Evolutionary conservation across 2,329 filamentous ascomycete genomes (phyloP).

Genomic region (Diplocarpon rosae): DNA sequence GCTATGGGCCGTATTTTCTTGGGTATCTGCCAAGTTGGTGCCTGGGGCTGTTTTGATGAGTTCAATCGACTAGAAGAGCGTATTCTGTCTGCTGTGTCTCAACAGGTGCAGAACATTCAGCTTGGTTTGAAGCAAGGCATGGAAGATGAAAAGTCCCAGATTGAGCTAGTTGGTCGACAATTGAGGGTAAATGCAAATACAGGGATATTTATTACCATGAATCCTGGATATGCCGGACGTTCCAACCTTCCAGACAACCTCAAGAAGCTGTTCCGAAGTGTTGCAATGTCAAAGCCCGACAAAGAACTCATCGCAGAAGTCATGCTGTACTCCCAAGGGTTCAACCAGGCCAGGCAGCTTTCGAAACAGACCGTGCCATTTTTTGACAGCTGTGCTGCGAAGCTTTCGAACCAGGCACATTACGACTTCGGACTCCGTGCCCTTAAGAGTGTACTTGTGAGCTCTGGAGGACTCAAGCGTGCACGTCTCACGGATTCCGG

Average conservation of each 20-base stretch:
- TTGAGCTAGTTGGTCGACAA: slow-evolving; percentile 87
- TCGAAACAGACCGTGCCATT: slow-evolving; percentile 96
- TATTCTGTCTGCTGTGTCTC: slow-evolving; percentile 93
- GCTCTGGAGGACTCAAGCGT: slow-evolving; percentile 91
- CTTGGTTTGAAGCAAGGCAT: slow-evolving; percentile 79
- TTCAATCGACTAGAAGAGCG: slow-evolving; percentile 98
- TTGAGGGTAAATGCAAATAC: slow-evolving; percentile 85
- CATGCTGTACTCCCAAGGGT: slow-evolving; percentile 99
- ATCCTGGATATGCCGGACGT: slow-evolving; percentile 94
- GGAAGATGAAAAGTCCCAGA: slow-evolving; percentile 74
- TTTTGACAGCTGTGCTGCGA: slow-evolving; percentile 78
- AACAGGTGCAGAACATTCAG: slow-evolving; percentile 99
- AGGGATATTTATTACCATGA: slow-evolving; percentile 99
- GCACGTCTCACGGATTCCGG: slow-evolving; percentile 53
- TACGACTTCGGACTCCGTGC: slow-evolving; percentile 98
- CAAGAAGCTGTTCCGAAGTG: slow-evolving; percentile 98
- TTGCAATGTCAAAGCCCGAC: slow-evolving; percentile 99
- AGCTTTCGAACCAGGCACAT: slow-evolving; percentile 89
- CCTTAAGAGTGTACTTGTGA: slow-evolving; percentile 95
- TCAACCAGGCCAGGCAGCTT: slow-evolving; percentile 87
- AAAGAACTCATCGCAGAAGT: slow-evolving; percentile 99
- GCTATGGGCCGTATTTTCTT: slow-evolving; percentile 99
- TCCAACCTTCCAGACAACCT: slow-evolving; percentile 97
- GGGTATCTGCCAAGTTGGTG: slow-evolving; percentile 96
- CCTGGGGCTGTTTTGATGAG: slow-evolving; percentile 99